These are phyloP conservation scores for Chaetomium tenue DNA, from an alignment of 495 filamentous ascomycete genomes.

Conservation along the genomic window DNA sequence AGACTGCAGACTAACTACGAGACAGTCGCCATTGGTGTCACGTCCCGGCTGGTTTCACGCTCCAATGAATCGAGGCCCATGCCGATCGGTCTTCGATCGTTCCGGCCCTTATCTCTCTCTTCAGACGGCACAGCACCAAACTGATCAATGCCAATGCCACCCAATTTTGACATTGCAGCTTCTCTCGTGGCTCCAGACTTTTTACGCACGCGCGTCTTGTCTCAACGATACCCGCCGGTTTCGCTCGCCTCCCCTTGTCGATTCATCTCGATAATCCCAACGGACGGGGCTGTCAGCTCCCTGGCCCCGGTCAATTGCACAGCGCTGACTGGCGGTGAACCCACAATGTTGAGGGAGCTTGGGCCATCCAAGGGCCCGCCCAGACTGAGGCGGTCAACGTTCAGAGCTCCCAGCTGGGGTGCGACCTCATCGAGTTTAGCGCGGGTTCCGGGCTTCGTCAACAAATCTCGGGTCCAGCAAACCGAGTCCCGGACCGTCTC, in stretches of 20 bases:
- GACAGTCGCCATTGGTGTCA: slow-evolving; percentile 5
- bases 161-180: background rate
- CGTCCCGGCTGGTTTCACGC: background rate
- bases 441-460: slow-evolving; percentile 16
- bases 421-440: slow-evolving; percentile 21
- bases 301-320: slow-evolving; percentile 17
- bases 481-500: slow-evolving; percentile 13
- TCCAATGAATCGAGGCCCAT: slow-evolving; percentile 14
- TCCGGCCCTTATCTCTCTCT: background rate
- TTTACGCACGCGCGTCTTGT: background rate
- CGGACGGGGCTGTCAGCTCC: slow-evolving; percentile 9
- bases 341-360: slow-evolving; percentile 36
- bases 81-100: background rate
- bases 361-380: slow-evolving; percentile 26
- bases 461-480: slow-evolving; percentile 24
- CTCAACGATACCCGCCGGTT: background rate
- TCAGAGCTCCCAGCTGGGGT: background rate
- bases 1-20: background rate
- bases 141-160: background rate
- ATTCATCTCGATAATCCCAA: slow-evolving; percentile 19
- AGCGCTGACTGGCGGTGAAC: slow-evolving; percentile 20
- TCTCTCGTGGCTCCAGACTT: slow-evolving; percentile 4
- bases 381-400: slow-evolving; percentile 28
- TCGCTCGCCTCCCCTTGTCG: slow-evolving; percentile 17
- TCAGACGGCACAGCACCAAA: too few relatives aligned